phyloP scores from a whole-genome alignment of 208 protist genomes.

The Acanthamoeba healyi region DNA sequence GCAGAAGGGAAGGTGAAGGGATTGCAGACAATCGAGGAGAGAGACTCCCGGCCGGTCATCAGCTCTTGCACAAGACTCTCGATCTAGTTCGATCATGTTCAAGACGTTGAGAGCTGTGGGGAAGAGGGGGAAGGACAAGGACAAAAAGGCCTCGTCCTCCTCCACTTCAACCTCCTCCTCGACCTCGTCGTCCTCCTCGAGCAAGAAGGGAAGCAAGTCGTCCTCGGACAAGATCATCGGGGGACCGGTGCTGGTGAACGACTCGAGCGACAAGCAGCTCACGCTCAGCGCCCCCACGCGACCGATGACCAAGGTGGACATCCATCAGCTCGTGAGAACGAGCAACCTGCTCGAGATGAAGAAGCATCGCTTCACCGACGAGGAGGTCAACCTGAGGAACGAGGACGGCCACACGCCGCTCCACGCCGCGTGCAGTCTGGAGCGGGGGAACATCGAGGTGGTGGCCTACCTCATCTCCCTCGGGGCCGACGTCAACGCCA shows the following conservation, averaged over 20 bases:
- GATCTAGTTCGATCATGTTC: background rate
- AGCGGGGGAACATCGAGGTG: background rate
- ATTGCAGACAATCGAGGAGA: no score
- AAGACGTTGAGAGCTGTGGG: background rate
- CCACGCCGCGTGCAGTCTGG: conserved; percentile 28
- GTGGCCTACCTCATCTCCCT: conserved; percentile 23
- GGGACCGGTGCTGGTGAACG: background rate
- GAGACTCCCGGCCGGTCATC: no score
- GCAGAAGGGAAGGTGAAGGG: no score
- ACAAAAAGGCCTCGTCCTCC: no score
- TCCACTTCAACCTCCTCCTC: no score
- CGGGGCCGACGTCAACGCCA: background rate
- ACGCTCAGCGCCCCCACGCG: background rate
- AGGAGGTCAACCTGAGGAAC: conserved; percentile 21
- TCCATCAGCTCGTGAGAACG: conserved; percentile 7
- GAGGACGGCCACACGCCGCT: background rate
- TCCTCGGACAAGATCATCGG: background rate
- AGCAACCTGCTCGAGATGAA: conserved; percentile 47
- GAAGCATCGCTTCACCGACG: conserved; percentile 40
- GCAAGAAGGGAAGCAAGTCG: background rate
- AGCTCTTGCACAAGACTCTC: no score
- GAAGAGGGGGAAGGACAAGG: conserved; percentile 18
- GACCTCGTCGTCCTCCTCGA: background rate
- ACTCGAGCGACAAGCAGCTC: conserved; percentile 33
- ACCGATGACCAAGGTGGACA: conserved; percentile 25